Evolutionary conservation across 345 rosid genomes (phyloP).

Genomic region (Lepidium didymum): DNA sequence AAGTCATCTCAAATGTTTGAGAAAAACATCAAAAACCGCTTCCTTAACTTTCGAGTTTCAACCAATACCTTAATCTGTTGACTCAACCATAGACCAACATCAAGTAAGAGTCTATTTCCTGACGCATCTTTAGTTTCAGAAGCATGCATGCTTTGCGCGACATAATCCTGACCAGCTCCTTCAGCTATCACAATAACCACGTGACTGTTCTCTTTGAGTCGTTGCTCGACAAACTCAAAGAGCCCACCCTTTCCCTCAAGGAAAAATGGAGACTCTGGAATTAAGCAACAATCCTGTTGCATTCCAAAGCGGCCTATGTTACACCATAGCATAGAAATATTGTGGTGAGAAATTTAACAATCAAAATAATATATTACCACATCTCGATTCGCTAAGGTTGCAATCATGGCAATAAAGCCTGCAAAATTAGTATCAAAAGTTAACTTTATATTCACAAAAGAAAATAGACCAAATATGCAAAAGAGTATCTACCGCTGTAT

Average conservation of each 20-base stretch:
- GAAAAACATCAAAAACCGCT: not conserved
- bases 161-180: slow-evolving; percentile 91
- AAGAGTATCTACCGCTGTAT: slow-evolving; percentile 68
- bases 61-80: slow-evolving; percentile 68
- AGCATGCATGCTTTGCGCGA: slow-evolving; percentile 49
- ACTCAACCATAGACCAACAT: slow-evolving; percentile 86
- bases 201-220: slow-evolving; percentile 78
- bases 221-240: slow-evolving; percentile 66
- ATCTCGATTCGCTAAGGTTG: slow-evolving; percentile 93
- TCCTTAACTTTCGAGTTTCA: not conserved
- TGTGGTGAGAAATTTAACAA: not conserved
- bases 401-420: slow-evolving; percentile 94
- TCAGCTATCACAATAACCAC: slow-evolving; percentile 84
- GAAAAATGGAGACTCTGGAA: slow-evolving; percentile 92
- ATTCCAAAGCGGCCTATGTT: slow-evolving; percentile 18
- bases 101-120: slow-evolving; percentile 85
- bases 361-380: slow-evolving; percentile 46
- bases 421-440: slow-evolving; percentile 9
- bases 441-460: not conserved
- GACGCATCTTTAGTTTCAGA: slow-evolving; percentile 68
- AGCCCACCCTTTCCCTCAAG: slow-evolving; percentile 91
- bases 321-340: not conserved
- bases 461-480: not conserved
- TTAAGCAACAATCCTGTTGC: slow-evolving; percentile 92
- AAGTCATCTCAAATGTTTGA: not conserved